Percentiles rank a stretch among this genome's conserved stretches.
Conservation (phyloP, 306 rosid genomes). For the Lathyrus sativus region DNA sequence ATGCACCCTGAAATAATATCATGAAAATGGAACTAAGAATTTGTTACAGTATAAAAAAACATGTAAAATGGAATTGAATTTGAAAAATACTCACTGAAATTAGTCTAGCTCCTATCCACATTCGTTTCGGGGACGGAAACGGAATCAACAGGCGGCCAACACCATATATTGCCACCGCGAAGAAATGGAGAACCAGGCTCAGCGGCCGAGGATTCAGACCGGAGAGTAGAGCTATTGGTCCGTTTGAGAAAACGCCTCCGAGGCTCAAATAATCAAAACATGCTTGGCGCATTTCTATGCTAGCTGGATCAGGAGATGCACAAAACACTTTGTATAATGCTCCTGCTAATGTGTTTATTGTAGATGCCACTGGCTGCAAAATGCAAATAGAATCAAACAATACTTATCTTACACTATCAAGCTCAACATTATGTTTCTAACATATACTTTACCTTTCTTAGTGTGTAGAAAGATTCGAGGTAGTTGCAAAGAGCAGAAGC, state of each 20-base stretch:
- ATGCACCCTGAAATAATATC: constrained; percentile 57
- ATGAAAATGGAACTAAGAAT: background rate
- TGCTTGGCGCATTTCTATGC: constrained; percentile 61
- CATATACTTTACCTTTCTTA: constrained; percentile 47
- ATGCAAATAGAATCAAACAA: constrained; percentile 36
- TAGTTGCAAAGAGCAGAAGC: constrained; percentile 54
- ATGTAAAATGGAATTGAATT: background rate
- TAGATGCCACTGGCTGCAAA: constrained; percentile 71
- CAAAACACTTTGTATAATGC: constrained; percentile 76
- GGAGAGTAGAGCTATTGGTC: constrained; percentile 55
- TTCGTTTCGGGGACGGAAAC: constrained; percentile 57
- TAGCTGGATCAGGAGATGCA: constrained; percentile 64
- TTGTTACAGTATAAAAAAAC: background rate
- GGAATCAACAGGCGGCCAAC: constrained; percentile 55
- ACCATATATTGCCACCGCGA: constrained; percentile 53
- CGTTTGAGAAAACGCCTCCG: constrained; percentile 55
- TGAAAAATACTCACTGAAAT: constrained; percentile 47
- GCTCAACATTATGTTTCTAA: background rate
- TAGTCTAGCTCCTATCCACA: constrained; percentile 62
- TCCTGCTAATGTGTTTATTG: constrained; percentile 71
- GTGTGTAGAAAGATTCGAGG: constrained; percentile 61
- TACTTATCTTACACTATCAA: background rate
- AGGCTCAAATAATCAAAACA: constrained; percentile 69
- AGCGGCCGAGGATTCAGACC: constrained; percentile 61
- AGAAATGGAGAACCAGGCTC: constrained; percentile 60